Conservation (phyloP, 257 asterid species). For the Capsicum baccatum region DNA sequence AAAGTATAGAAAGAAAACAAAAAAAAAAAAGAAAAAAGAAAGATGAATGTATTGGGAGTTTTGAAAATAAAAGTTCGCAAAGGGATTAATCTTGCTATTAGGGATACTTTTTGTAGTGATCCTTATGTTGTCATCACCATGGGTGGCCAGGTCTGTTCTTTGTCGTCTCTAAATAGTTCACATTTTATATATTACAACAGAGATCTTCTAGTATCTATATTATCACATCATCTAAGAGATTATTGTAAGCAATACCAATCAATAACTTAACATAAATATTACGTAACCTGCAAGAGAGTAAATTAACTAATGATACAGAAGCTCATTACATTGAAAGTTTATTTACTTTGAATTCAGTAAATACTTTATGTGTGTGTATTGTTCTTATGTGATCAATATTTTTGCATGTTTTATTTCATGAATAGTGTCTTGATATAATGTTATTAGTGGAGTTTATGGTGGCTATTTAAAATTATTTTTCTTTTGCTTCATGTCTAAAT, state of each 20-base stretch:
- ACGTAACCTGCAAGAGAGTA: too few species aligned
- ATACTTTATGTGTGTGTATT: background rate
- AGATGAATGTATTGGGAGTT: slow-evolving; percentile 64
- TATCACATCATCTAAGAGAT: background rate
- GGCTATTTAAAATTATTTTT: background rate
- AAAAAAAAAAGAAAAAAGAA: background rate
- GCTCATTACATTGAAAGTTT: too few species aligned
- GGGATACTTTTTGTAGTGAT: slow-evolving; percentile 77
- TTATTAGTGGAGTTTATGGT: background rate
- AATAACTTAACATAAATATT: background rate
- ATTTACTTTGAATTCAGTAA: background rate
- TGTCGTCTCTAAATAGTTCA: background rate
- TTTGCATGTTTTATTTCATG: background rate
- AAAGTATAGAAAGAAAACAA: background rate
- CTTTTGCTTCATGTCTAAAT: background rate
- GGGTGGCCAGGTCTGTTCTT: slow-evolving; percentile 57
- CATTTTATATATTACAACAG: background rate
- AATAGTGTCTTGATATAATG: background rate
- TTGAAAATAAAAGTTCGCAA: slow-evolving; percentile 60
- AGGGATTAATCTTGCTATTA: slow-evolving; percentile 83
- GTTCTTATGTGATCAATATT: background rate
- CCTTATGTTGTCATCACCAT: slow-evolving; percentile 74
- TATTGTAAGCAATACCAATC: background rate
- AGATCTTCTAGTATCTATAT: background rate
- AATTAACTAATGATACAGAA: background rate